Conservation (phyloP, 1,284 basidiomycete species). For the Heliocybe sulcata region DNA sequence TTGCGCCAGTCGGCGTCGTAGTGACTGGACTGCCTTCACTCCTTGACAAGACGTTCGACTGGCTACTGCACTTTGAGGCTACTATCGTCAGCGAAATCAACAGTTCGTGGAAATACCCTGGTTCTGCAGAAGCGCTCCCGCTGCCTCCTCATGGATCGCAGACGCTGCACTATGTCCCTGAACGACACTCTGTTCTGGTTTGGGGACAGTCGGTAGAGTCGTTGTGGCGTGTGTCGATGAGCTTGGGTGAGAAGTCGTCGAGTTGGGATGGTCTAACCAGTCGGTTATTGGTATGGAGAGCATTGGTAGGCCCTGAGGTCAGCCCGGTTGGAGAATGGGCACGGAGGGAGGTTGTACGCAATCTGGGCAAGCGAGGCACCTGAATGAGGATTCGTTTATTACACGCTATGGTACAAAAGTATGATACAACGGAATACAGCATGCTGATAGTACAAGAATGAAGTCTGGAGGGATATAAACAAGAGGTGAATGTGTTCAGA, state of each 20-base stretch:
- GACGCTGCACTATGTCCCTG: conserved; percentile 27
- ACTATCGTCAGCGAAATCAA: conserved; percentile 10
- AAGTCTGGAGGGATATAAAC: neutral
- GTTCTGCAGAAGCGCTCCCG: neutral
- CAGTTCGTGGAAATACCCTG: neutral
- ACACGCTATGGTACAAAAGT: neutral
- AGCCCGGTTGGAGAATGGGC: conserved; percentile 42
- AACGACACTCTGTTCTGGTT: conserved; percentile 18
- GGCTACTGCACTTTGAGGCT: conserved; percentile 31
- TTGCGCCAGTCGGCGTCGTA: conserved; percentile 5
- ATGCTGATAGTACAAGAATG: too few relatives aligned
- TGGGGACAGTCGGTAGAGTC: conserved; percentile 52
- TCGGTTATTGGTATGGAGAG: conserved; percentile 49
- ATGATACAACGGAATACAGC: too few relatives aligned
- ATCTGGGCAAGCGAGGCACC: neutral
- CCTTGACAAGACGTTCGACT: conserved; percentile 11
- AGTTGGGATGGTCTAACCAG: conserved; percentile 47
- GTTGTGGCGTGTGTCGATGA: conserved; percentile 55
- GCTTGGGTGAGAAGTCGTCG: conserved; percentile 19
- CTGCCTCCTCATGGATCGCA: conserved; percentile 31
- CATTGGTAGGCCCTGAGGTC: conserved; percentile 27
- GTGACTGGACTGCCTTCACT: neutral
- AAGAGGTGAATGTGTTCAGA: neutral
- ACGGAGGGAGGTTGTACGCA: conserved; percentile 17
- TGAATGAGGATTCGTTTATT: neutral